phyloP scores from a whole-genome alignment of 2,329 filamentous ascomycete species.

The Colletotrichum orbiculare region DNA sequence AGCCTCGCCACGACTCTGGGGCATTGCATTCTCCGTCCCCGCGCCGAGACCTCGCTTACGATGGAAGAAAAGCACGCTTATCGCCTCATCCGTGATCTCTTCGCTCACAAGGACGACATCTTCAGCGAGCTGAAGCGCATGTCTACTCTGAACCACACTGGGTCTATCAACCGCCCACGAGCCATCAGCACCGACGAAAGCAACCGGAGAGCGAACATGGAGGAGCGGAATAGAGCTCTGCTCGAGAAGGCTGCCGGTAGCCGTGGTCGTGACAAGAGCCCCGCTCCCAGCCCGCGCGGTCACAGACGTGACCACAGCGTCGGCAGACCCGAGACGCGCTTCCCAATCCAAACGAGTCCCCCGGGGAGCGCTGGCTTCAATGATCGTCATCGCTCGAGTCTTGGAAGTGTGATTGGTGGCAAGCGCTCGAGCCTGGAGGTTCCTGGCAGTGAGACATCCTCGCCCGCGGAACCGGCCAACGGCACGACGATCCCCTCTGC shows the following conservation, averaged over 20 bases:
- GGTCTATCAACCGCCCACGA: slow-evolving; percentile 74
- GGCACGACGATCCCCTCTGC: slow-evolving; percentile 45
- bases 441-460: slow-evolving; percentile 66
- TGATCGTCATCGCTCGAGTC: slow-evolving; percentile 62
- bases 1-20: slow-evolving; percentile 80
- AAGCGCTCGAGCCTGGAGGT: slow-evolving; percentile 84
- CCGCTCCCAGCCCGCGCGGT: slow-evolving; percentile 68
- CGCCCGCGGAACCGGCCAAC: slow-evolving; percentile 55
- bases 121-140: slow-evolving; percentile 96
- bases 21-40: slow-evolving; percentile 88
- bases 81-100: slow-evolving; percentile 89
- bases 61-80: slow-evolving; percentile 96
- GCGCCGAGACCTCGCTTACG: slow-evolving; percentile 87
- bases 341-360: slow-evolving; percentile 81
- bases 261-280: slow-evolving; percentile 80
- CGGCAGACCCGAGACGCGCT: slow-evolving; percentile 79
- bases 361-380: slow-evolving; percentile 54
- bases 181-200: slow-evolving; percentile 96
- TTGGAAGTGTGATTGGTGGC: slow-evolving; percentile 60
- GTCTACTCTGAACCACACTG: slow-evolving; percentile 75
- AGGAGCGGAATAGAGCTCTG: slow-evolving; percentile 88
- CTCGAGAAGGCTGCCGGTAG: slow-evolving; percentile 73
- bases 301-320: slow-evolving; percentile 87
- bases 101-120: slow-evolving; percentile 93
- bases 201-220: slow-evolving; percentile 92